phyloP scores from a whole-genome alignment of 345 rosid species.

The Gossypium ekmanianum region DNA sequence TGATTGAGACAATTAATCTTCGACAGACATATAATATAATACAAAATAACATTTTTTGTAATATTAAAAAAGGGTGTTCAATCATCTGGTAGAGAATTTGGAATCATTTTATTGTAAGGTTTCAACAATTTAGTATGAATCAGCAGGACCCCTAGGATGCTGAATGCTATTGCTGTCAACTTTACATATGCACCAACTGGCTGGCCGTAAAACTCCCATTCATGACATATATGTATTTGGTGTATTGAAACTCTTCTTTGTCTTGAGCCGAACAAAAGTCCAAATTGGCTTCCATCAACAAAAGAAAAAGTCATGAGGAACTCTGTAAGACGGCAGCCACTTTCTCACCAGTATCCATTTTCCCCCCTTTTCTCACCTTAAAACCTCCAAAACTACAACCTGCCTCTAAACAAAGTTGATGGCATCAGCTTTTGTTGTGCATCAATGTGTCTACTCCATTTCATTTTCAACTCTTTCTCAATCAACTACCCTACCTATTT shows the following conservation, averaged over 20 bases:
- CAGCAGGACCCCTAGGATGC: neutral
- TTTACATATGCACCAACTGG: neutral
- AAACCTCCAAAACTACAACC: neutral
- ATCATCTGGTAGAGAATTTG: neutral
- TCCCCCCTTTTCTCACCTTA: neutral
- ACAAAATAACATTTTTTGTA: neutral
- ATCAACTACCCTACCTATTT: neutral
- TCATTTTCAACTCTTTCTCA: neutral
- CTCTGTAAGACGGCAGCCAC: slow-evolving; percentile 2
- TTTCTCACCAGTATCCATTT: neutral
- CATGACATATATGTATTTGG: neutral
- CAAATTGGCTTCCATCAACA: slow-evolving; percentile 16
- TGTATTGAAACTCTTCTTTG: neutral
- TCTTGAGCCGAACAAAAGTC: slow-evolving; percentile 13
- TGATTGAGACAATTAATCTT: slow-evolving; percentile 5
- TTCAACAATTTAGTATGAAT: neutral
- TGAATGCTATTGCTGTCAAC: neutral
- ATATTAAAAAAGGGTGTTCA: neutral
- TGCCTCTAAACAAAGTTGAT: neutral
- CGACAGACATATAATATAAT: neutral
- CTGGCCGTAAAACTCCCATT: neutral
- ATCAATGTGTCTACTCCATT: neutral
- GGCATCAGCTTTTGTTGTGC: neutral
- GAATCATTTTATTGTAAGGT: too few species aligned
- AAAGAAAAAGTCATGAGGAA: neutral